Evolutionary conservation across 345 rosid genomes (phyloP).

Genomic region (Reutealis trisperma): DNA sequence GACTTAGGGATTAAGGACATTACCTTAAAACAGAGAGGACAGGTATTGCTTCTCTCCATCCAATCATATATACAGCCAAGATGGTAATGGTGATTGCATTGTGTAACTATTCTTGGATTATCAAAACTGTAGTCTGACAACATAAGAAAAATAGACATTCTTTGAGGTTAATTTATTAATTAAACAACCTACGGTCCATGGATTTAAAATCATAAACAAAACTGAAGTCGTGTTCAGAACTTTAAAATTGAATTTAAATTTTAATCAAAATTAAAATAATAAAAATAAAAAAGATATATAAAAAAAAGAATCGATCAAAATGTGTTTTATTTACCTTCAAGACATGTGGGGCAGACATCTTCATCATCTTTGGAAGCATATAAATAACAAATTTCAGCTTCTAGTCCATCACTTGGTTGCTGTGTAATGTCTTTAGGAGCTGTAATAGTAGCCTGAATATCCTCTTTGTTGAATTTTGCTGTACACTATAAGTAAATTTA

Average conservation of each 20-base stretch:
- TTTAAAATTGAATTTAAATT: too few species aligned
- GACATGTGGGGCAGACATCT: conserved; percentile 52
- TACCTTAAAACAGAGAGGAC: conserved; percentile 59
- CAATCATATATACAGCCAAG: conserved; percentile 60
- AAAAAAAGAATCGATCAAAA: neutral
- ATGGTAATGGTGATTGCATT: conserved; percentile 52
- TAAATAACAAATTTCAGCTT: neutral
- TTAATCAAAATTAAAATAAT: too few species aligned
- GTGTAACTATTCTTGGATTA: conserved; percentile 45
- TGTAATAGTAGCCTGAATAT: too few species aligned
- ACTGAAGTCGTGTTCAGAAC: too few species aligned
- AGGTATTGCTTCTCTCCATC: conserved; percentile 58
- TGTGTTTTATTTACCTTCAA: conserved; percentile 41
- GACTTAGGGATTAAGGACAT: neutral
- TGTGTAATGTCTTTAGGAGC: too few species aligned
- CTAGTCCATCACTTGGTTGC: neutral
- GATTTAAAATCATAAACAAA: too few species aligned
- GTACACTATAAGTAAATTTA: too few species aligned
- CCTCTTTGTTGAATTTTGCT: too few species aligned
- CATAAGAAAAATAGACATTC: neutral
- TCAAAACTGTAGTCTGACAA: conserved; percentile 42
- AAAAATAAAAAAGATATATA: neutral
- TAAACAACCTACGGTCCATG: too few species aligned
- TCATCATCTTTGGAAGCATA: conserved; percentile 30
- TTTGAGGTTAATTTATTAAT: too few species aligned